Percentiles rank a stretch among this genome's conserved stretches.
These are phyloP conservation scores for Gamsiella multidivaricata DNA, from an alignment of 192 early-diverging fungal species.

Conservation along the genomic window DNA sequence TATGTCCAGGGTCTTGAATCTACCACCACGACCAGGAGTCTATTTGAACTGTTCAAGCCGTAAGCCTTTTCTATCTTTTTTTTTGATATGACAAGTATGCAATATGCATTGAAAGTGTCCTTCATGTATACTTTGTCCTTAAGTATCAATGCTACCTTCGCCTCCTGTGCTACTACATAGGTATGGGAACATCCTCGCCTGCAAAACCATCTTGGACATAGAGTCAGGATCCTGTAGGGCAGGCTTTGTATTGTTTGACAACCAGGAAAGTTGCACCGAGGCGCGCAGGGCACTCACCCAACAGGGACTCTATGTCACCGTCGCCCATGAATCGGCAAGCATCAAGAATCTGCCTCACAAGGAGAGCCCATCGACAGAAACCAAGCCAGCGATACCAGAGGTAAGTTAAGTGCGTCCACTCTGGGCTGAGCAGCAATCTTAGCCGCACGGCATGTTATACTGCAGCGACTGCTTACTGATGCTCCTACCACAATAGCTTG, in stretches of 20 bases:
- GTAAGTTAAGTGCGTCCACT: no score
- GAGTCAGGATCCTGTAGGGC: slow-evolving; percentile 32
- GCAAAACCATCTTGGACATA: slow-evolving; percentile 26
- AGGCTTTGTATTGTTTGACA: slow-evolving; percentile 44
- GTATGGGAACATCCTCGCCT: slow-evolving; percentile 39
- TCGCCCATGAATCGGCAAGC: slow-evolving; percentile 40
- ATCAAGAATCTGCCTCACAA: slow-evolving; percentile 27
- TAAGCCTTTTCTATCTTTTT: slow-evolving; percentile 16
- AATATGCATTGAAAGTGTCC: neutral
- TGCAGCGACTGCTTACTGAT: slow-evolving; percentile 3
- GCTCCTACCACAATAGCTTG: slow-evolving; percentile 6
- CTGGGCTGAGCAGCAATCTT: no score
- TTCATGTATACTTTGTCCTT: neutral
- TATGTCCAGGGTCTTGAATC: slow-evolving; percentile 34
- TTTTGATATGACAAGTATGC: neutral
- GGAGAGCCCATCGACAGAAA: neutral
- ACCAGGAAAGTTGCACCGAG: slow-evolving; percentile 32
- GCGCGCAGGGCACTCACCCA: slow-evolving; percentile 36
- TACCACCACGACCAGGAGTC: slow-evolving; percentile 17
- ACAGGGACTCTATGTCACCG: slow-evolving; percentile 43
- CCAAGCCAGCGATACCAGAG: slow-evolving; percentile 25
- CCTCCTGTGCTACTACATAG: slow-evolving; percentile 10
- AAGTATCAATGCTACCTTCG: neutral
- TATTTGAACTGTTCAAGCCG: slow-evolving; percentile 41
- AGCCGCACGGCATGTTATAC: neutral